These are phyloP conservation scores for Pythium phragmiticola DNA, from an alignment of 352 stramenopile species.

Conservation along the genomic window DNA sequence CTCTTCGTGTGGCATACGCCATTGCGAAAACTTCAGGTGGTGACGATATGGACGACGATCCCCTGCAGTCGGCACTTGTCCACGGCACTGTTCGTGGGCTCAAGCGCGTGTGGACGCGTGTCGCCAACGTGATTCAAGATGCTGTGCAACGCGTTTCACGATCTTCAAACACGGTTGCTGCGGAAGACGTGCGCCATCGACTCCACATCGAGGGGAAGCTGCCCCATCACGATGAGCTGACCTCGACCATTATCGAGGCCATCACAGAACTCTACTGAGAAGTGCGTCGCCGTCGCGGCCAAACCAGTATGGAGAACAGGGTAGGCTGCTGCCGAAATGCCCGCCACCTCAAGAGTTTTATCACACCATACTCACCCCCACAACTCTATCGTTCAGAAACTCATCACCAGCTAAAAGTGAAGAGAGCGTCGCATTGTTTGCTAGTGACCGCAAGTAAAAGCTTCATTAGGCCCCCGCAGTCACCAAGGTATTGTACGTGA, in stretches of 20 bases:
- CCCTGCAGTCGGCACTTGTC: slow-evolving; percentile 32
- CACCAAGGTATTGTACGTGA: no score
- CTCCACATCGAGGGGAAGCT: slow-evolving; percentile 44
- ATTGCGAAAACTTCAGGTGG: slow-evolving; percentile 4
- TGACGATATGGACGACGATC: slow-evolving; percentile 29
- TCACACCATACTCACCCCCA: no score
- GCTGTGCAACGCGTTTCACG: slow-evolving; percentile 31
- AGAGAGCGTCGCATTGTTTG: no score
- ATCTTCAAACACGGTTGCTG: slow-evolving; percentile 14
- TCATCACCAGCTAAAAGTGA: no score
- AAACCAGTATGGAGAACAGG: slow-evolving; percentile 12
- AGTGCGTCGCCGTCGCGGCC: background rate
- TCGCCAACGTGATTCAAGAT: slow-evolving; percentile 44
- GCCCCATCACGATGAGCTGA: slow-evolving; percentile 59
- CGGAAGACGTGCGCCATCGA: slow-evolving; percentile 27
- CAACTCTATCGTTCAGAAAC: no score
- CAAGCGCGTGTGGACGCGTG: slow-evolving; percentile 55
- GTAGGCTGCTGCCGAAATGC: slow-evolving; percentile 17
- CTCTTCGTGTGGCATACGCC: slow-evolving; percentile 46
- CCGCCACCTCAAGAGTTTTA: background rate
- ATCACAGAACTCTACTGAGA: slow-evolving; percentile 44
- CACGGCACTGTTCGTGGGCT: slow-evolving; percentile 45
- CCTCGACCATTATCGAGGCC: slow-evolving; percentile 48
- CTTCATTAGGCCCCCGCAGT: no score
- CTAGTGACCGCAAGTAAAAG: no score